Base-by-base conservation (phyloP, 352 stramenopile genomes). In the Pythium pyrilobum region DNA sequence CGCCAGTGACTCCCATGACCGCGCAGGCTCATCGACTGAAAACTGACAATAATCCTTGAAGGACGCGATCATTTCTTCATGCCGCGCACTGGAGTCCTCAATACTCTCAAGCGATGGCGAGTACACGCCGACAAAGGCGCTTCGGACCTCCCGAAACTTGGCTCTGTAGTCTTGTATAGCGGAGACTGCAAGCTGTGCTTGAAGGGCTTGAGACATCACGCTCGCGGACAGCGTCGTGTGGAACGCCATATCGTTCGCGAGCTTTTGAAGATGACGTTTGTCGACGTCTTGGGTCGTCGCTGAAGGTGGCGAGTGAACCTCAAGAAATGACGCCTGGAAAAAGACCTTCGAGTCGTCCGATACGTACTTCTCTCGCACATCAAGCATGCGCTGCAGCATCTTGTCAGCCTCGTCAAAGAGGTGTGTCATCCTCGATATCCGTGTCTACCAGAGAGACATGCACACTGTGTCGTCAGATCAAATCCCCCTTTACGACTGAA, bases 331-430 rank as follows among this genome's bases (percentile, higher is more conserved):
- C 1, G 50, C 31, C 15, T 31, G n/a, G 40, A 56, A 56, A 16
- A 65, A 65, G 1, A 50, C 49, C 1, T 13, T 37, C 0, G 49
- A 36, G 8, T 65, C 57, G 4, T 65, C 57, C 11, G 12, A 1
- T 2, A 65, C 18, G n/a, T 40, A 43, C 7, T 10, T n/a, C 21
- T 58, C 48, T 18, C 41, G 45, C 16, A 39, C 9, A 0, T 33
- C 15, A 1, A 46, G n/a, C 29, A 72, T 50, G 5, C 23, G 16
- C 4, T 55, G 36, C 1, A 59, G 5, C 12, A 69, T n/a, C 13
- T 15, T 15, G n/a, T 52, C 38, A 10, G 38, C 55, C 13, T 56
- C 23, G 0, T 56, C 55, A 8, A 62, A 62, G 2, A 56, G 27
- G 13, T 34, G n/a, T 3, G 33, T 34, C 29, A 52, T 52, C 5